phyloP scores from a whole-genome alignment of 768 basidiomycete species.

The Goffeauzyma gilvescens region DNA sequence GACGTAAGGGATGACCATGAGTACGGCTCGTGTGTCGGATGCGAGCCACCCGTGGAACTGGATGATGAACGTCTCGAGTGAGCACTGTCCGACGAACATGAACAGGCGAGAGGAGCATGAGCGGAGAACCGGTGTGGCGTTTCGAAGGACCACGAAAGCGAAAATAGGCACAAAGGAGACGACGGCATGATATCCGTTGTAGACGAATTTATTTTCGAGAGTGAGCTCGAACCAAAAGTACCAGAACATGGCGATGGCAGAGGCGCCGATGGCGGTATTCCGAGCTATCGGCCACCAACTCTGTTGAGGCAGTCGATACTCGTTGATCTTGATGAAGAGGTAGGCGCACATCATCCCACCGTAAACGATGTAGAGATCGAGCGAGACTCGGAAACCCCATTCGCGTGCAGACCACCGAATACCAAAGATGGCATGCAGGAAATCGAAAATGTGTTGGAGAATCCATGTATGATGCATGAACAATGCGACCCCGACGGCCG shows the following conservation, averaged over 20 bases:
- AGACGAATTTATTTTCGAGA: slow-evolving; percentile 60
- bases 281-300: slow-evolving; percentile 44
- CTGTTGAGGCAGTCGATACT: slow-evolving; percentile 50
- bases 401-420: slow-evolving; percentile 71
- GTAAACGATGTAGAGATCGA: slow-evolving; percentile 80
- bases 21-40: slow-evolving; percentile 60
- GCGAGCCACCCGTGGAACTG: slow-evolving; percentile 75
- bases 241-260: slow-evolving; percentile 46
- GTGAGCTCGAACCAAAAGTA: slow-evolving; percentile 65
- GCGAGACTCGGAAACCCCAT: slow-evolving; percentile 71
- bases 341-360: slow-evolving; percentile 64
- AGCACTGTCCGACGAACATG: slow-evolving; percentile 66
- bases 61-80: slow-evolving; percentile 76
- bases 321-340: slow-evolving; percentile 53
- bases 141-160: slow-evolving; percentile 56
- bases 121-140: slow-evolving; percentile 53
- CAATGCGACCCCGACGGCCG: slow-evolving; percentile 45
- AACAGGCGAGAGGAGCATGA: slow-evolving; percentile 51
- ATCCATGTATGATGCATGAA: slow-evolving; percentile 49
- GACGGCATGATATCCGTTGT: slow-evolving; percentile 73
- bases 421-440: slow-evolving; percentile 47
- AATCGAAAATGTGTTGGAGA: slow-evolving; percentile 45
- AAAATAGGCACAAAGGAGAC: slow-evolving; percentile 61
- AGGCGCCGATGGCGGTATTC: slow-evolving; percentile 39
- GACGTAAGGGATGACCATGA: slow-evolving; percentile 58